These are phyloP conservation scores for Populus simonii DNA, from an alignment of 345 rosid species.

Conservation along the genomic window DNA sequence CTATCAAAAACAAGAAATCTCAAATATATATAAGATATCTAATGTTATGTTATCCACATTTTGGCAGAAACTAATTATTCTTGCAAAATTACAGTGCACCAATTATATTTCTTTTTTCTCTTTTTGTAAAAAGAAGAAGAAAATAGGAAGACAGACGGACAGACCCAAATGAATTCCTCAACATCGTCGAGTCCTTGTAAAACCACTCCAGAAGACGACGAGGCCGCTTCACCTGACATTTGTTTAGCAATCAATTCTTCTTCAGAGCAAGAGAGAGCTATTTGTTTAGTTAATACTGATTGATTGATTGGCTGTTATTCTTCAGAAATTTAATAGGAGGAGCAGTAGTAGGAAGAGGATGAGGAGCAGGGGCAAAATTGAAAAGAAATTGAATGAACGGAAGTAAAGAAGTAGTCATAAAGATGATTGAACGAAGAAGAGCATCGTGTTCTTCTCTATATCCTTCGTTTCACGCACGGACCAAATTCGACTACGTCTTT, in stretches of 20 bases:
- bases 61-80: background rate
- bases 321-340: background rate
- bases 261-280: background rate
- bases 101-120: background rate
- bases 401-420: background rate
- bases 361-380: background rate
- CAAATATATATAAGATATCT: background rate
- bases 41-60: background rate
- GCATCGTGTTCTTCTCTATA: constrained; percentile 19
- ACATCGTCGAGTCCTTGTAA: constrained; percentile 61
- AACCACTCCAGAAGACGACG: constrained; percentile 39
- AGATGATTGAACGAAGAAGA: background rate
- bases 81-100: background rate
- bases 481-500: constrained; percentile 48
- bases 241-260: background rate
- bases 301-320: background rate
- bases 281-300: no score
- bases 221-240: constrained; percentile 49
- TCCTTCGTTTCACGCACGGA: constrained; percentile 54
- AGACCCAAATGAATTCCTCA: constrained; percentile 58
- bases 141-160: background rate
- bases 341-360: background rate
- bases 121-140: constrained; percentile 5
- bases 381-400: background rate
- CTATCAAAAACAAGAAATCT: background rate